Evolutionary conservation across 306 rosid genomes (phyloP).

Genomic region (Acacia confusa): DNA sequence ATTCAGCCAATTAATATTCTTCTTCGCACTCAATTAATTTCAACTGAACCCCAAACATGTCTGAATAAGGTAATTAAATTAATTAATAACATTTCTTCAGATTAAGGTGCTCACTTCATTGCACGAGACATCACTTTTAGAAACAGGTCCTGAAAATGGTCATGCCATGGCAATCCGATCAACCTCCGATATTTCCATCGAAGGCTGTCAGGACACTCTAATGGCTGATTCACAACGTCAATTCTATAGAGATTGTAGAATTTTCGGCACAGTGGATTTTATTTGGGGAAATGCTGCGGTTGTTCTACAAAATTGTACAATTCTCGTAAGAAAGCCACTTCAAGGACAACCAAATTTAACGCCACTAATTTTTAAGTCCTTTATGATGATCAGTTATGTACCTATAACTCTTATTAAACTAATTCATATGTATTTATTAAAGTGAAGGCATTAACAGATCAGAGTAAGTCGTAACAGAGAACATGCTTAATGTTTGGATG

Average conservation of each 20-base stretch:
- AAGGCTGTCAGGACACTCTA: constrained; percentile 87
- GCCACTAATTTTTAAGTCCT: too few species aligned
- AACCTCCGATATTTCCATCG: constrained; percentile 69
- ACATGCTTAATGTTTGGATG: too few species aligned
- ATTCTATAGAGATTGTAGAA: constrained; percentile 64
- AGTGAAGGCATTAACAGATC: too few species aligned
- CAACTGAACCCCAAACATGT: not conserved
- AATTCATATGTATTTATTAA: too few species aligned
- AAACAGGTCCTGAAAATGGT: constrained; percentile 67
- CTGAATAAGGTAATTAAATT: too few species aligned
- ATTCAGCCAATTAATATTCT: not conserved
- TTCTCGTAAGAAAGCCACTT: constrained; percentile 42
- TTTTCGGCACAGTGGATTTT: constrained; percentile 82
- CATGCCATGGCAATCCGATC: constrained; percentile 90
- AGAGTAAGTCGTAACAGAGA: too few species aligned
- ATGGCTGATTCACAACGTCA: constrained; percentile 33
- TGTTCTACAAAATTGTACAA: too few species aligned
- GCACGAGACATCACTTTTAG: constrained; percentile 67
- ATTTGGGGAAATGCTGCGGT: constrained; percentile 12
- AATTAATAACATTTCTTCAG: constrained; percentile 23
- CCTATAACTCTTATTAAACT: too few species aligned
- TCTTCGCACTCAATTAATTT: constrained; percentile 35
- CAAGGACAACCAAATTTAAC: constrained; percentile 65
- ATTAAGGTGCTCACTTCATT: constrained; percentile 67
- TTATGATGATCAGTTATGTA: too few species aligned